Conservation (phyloP, 441 rosid species). For the Erysimum cheiri region DNA sequence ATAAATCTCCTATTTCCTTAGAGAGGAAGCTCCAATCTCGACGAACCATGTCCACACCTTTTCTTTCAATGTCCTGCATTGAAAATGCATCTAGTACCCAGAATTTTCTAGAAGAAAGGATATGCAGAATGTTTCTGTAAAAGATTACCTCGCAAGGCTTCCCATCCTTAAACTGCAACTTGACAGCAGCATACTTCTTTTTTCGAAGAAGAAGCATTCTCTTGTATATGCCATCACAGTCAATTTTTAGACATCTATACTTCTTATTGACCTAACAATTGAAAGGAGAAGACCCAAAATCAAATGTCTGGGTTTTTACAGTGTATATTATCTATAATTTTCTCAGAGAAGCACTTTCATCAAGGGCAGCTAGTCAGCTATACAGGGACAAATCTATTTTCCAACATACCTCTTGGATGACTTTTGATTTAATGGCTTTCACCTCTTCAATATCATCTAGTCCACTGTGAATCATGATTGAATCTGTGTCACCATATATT, state of each 20-base stretch:
- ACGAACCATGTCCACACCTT: slow-evolving; percentile 99
- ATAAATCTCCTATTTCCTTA: slow-evolving; percentile 91
- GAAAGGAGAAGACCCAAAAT: slow-evolving; percentile 32
- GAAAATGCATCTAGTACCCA: slow-evolving; percentile 42
- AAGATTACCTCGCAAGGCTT: slow-evolving; percentile 66
- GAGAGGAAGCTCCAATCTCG: slow-evolving; percentile 98
- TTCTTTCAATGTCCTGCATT: slow-evolving; percentile 92
- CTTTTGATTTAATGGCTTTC: slow-evolving; percentile 77
- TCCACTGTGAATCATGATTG: slow-evolving; percentile 97
- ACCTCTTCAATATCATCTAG: slow-evolving; percentile 82
- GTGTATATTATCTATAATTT: not conserved
- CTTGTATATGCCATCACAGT: slow-evolving; percentile 92
- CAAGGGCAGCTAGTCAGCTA: slow-evolving; percentile 13
- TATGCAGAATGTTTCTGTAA: slow-evolving; percentile 19
- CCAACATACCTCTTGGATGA: slow-evolving; percentile 82
- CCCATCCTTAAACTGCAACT: slow-evolving; percentile 82
- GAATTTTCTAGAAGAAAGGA: slow-evolving; percentile 29
- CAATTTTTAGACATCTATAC: slow-evolving; percentile 89
- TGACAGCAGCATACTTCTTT: slow-evolving; percentile 99
- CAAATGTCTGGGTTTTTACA: slow-evolving; percentile 18
- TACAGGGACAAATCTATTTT: slow-evolving; percentile 25
- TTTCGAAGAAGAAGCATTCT: slow-evolving; percentile 97
- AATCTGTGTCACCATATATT: slow-evolving; percentile 97
- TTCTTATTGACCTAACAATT: slow-evolving; percentile 85
- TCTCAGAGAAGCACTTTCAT: not conserved